These are phyloP conservation scores for Calendula officinalis DNA, from an alignment of 129 eudicot genomes.

Conservation along the genomic window DNA sequence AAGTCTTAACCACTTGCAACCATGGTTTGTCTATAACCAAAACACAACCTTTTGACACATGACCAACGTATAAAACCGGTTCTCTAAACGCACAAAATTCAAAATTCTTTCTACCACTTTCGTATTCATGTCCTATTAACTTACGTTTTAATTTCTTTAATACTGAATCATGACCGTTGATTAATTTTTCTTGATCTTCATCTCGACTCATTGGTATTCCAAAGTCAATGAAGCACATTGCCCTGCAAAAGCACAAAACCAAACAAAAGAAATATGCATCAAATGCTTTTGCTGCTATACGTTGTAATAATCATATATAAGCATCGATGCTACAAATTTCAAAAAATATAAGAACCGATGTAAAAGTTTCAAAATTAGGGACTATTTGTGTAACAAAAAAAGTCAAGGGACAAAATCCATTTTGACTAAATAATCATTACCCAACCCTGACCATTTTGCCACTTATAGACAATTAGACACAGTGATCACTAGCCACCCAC, in stretches of 20 bases:
- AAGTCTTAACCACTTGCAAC: slow-evolving; percentile 61
- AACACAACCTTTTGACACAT: slow-evolving; percentile 63
- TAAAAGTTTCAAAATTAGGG: neutral
- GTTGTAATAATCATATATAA: too few relatives aligned
- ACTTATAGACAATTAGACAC: neutral
- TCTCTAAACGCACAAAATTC: slow-evolving; percentile 64
- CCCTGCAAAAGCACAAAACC: slow-evolving; percentile 50
- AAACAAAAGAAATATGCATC: neutral
- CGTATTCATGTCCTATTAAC: slow-evolving; percentile 35
- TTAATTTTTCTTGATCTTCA: slow-evolving; percentile 43
- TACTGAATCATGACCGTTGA: slow-evolving; percentile 27
- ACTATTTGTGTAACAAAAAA: neutral
- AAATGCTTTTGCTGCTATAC: too few relatives aligned
- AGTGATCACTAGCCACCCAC: too few relatives aligned
- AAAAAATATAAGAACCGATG: neutral
- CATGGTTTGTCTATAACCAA: slow-evolving; percentile 79
- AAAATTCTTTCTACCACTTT: slow-evolving; percentile 59
- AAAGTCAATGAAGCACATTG: slow-evolving; percentile 88
- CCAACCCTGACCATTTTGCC: too few relatives aligned
- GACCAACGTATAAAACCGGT: slow-evolving; percentile 81
- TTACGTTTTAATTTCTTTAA: slow-evolving; percentile 57
- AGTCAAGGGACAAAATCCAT: too few relatives aligned
- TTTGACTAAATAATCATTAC: too few relatives aligned
- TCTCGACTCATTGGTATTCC: slow-evolving; percentile 64
- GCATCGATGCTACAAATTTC: neutral